Conservation (phyloP, 371 early-diverging fungal species). For the Mucor racemosus region DNA sequence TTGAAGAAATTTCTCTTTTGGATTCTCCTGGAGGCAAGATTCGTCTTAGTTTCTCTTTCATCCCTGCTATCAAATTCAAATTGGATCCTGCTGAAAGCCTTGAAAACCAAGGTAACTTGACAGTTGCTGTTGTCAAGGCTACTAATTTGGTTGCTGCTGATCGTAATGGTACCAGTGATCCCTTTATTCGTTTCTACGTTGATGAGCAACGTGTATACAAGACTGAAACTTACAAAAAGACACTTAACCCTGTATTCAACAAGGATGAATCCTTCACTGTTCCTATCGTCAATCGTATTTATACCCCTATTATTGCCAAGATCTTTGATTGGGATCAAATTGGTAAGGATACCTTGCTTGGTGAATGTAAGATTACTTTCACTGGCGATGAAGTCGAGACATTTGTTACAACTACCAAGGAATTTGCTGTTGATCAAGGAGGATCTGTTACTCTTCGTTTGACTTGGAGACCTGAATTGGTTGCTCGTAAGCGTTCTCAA, state of each 20-base stretch:
- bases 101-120: constrained; percentile 56
- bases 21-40: constrained; percentile 40
- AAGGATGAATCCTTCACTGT: constrained; percentile 75
- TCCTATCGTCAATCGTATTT: constrained; percentile 60
- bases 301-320: constrained; percentile 61
- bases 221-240: constrained; percentile 80
- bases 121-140: constrained; percentile 50
- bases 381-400: constrained; percentile 40
- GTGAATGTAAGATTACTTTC: constrained; percentile 40
- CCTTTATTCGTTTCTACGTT: constrained; percentile 76
- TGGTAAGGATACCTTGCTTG: constrained; percentile 63
- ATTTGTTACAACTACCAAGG: constrained; percentile 43
- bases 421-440: constrained; percentile 26
- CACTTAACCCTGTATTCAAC: constrained; percentile 78
- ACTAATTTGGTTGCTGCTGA: constrained; percentile 54
- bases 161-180: constrained; percentile 77
- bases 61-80: constrained; percentile 50
- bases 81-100: constrained; percentile 53
- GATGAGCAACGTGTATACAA: constrained; percentile 81
- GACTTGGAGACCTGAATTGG: constrained; percentile 52
- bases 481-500: constrained; percentile 46
- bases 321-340: constrained; percentile 87
- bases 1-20: constrained; percentile 31
- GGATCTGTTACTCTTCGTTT: constrained; percentile 41
- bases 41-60: constrained; percentile 42